phyloP scores from a whole-genome alignment of 2,329 filamentous ascomycete species.

The Xylariaceae sp. region DNA sequence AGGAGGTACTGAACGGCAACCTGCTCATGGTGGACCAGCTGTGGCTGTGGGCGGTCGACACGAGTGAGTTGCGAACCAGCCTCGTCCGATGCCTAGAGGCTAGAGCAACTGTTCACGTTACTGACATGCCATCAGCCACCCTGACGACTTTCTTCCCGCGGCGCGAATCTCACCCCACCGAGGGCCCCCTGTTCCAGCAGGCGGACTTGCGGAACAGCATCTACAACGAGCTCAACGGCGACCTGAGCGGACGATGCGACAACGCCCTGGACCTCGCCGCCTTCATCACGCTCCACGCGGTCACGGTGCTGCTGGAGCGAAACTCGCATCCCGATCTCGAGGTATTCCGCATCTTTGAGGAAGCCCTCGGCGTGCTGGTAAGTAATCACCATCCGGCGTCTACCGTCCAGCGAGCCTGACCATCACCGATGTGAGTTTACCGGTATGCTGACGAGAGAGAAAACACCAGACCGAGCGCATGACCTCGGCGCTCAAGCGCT shows the following conservation, averaged over 20 bases:
- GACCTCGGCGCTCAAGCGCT: conserved; percentile 54
- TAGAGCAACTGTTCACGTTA: neutral
- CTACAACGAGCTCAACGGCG: conserved; percentile 59
- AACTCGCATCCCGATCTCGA: conserved; percentile 54
- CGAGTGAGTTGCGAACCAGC: conserved; percentile 30
- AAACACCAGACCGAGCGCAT: conserved; percentile 57
- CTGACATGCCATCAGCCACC: conserved; percentile 29
- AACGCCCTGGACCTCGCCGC: conserved; percentile 56
- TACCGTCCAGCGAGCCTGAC: neutral
- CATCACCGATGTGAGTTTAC: too few species aligned
- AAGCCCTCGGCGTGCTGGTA: conserved; percentile 57
- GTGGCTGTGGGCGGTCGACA: conserved; percentile 54
- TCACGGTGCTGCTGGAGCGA: conserved; percentile 53
- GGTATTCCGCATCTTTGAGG: conserved; percentile 58
- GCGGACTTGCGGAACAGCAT: conserved; percentile 56
- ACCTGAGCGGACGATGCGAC: conserved; percentile 54
- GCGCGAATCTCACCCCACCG: conserved; percentile 45
- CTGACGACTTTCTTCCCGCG: conserved; percentile 48
- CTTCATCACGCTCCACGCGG: conserved; percentile 52
- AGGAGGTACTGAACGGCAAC: conserved; percentile 43
- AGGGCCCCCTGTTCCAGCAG: conserved; percentile 50
- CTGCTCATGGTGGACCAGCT: conserved; percentile 61
- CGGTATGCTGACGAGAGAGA: conserved; percentile 6
- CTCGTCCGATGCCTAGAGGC: neutral
- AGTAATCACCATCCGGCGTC: conserved; percentile 2